These are phyloP conservation scores for Beta macrorhiza DNA, from an alignment of 179 eudicot species.

Conservation along the genomic window DNA sequence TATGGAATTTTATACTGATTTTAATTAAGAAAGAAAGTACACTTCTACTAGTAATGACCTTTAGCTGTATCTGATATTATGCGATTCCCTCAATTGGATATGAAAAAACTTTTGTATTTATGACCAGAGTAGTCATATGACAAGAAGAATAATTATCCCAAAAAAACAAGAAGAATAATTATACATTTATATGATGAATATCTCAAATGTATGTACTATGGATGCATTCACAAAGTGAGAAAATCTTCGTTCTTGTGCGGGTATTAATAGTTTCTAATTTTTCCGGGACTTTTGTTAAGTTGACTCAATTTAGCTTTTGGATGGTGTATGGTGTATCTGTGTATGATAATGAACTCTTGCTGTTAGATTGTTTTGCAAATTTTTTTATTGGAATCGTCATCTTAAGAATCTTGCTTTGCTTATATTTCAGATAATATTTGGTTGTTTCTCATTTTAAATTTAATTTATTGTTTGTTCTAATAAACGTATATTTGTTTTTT, in stretches of 20 bases:
- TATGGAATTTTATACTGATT: neutral
- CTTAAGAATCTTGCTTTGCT: neutral
- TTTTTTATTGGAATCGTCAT: neutral
- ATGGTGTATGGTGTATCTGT: neutral
- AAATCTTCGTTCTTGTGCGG: neutral
- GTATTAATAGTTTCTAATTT: neutral
- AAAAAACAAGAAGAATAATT: too few relatives aligned
- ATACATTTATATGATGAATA: neutral
- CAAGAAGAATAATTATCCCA: neutral
- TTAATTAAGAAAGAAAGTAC: neutral
- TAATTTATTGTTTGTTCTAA: neutral
- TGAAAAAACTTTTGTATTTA: neutral
- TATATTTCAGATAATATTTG: neutral
- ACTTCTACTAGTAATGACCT: too few relatives aligned
- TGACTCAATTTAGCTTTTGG: constrained; percentile 7
- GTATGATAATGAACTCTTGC: neutral
- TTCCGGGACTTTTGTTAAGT: neutral
- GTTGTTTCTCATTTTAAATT: constrained; percentile 1
- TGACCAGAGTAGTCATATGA: neutral
- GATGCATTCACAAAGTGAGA: neutral
- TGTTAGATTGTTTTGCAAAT: neutral
- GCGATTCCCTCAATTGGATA: too few relatives aligned
- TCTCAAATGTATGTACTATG: too few relatives aligned
- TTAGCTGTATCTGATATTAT: too few relatives aligned
- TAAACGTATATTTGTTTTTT: constrained; percentile 6